These are phyloP conservation scores for Ogataea trehalophila DNA, from an alignment of 805 yeast genomes.

Conservation along the genomic window DNA sequence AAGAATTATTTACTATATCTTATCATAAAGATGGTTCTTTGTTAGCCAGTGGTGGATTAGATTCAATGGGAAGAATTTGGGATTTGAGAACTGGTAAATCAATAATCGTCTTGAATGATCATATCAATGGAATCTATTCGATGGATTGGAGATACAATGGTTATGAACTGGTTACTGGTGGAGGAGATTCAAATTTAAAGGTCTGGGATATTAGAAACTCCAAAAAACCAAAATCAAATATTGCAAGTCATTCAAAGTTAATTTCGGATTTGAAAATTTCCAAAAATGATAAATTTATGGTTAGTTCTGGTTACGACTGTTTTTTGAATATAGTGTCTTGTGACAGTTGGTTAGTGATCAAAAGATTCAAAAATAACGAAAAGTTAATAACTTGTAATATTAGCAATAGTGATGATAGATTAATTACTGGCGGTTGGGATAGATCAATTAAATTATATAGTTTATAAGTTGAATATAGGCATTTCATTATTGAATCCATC, in stretches of 20 bases:
- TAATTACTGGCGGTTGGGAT: conserved; percentile 82
- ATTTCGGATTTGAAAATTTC: conserved; percentile 62
- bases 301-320: conserved; percentile 70
- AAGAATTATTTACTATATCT: conserved; percentile 57
- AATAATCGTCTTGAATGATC: conserved; percentile 55
- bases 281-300: conserved; percentile 38
- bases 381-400: conserved; percentile 71
- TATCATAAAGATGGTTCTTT: conserved; percentile 78
- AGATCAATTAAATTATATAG: conserved; percentile 55
- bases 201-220: conserved; percentile 77
- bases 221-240: conserved; percentile 33
- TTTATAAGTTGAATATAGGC: conserved; percentile 62
- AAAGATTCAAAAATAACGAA: conserved; percentile 54
- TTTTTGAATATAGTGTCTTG: conserved; percentile 56
- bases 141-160: conserved; percentile 78
- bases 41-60: conserved; percentile 72
- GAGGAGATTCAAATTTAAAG: conserved; percentile 75
- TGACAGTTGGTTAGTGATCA: conserved; percentile 63
- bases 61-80: conserved; percentile 73
- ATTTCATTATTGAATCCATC: conserved; percentile 70
- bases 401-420: conserved; percentile 32
- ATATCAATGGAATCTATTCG: conserved; percentile 64
- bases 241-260: conserved; percentile 72
- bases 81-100: conserved; percentile 77
- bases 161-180: conserved; percentile 70